These are phyloP conservation scores for Whalleya microplaca DNA, from an alignment of 2,329 filamentous ascomycete genomes.

Conservation along the genomic window DNA sequence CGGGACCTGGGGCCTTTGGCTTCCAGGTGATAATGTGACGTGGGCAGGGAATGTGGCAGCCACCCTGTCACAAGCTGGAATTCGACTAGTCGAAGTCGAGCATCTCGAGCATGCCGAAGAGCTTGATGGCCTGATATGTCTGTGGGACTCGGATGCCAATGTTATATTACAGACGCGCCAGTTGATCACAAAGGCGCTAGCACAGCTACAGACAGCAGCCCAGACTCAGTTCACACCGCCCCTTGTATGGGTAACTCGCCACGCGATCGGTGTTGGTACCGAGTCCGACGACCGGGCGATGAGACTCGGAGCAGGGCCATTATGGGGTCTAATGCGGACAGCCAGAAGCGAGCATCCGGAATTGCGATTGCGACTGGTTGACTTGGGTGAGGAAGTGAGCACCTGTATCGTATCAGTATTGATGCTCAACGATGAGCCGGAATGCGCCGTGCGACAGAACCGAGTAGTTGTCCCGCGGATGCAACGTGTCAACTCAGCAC, in stretches of 20 bases:
- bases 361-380: slow-evolving; percentile 31
- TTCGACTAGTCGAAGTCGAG: slow-evolving; percentile 14
- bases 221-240: slow-evolving; percentile 21
- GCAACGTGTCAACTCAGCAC: slow-evolving; percentile 12
- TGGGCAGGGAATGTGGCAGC: slow-evolving; percentile 9
- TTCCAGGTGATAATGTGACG: not conserved
- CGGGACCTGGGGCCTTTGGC: slow-evolving; percentile 25
- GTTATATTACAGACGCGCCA: slow-evolving; percentile 24
- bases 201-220: slow-evolving; percentile 30
- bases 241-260: slow-evolving; percentile 33
- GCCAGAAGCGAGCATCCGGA: slow-evolving; percentile 36
- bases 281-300: slow-evolving; percentile 21
- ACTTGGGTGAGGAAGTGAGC: slow-evolving; percentile 22
- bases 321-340: slow-evolving; percentile 37
- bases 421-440: slow-evolving; percentile 23
- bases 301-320: slow-evolving; percentile 25
- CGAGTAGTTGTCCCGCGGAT: slow-evolving; percentile 28
- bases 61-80: slow-evolving; percentile 13
- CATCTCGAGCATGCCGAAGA: slow-evolving; percentile 24
- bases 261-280: slow-evolving; percentile 26
- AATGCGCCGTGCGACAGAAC: slow-evolving; percentile 26
- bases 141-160: slow-evolving; percentile 30
- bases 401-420: slow-evolving; percentile 12
- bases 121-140: slow-evolving; percentile 31
- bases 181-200: slow-evolving; percentile 23